Evolutionary conservation across 768 basidiomycete genomes (phyloP).

Genomic region (Termitomyces sp.): DNA sequence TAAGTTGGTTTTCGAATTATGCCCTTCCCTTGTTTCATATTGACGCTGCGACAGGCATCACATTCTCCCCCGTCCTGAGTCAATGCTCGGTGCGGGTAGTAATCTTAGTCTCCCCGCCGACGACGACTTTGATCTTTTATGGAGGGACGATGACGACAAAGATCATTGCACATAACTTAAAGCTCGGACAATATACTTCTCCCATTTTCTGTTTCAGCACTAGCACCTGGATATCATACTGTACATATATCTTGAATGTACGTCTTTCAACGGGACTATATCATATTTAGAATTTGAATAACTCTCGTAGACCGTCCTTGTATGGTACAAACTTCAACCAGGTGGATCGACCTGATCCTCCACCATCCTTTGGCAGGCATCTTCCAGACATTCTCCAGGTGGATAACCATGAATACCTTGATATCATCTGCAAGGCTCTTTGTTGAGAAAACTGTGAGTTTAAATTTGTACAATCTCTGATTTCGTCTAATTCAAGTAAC

Average conservation of each 20-base stretch:
- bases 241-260: neutral
- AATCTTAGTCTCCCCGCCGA: conserved; percentile 49
- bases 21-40: neutral
- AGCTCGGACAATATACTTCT: neutral
- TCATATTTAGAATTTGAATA: neutral
- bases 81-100: conserved; percentile 26
- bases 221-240: neutral
- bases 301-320: too few relatives aligned
- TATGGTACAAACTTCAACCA: too few relatives aligned
- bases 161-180: conserved; percentile 1
- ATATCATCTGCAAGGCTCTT: too few relatives aligned
- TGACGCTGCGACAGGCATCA: conserved; percentile 28
- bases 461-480: too few relatives aligned
- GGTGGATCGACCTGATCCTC: too few relatives aligned
- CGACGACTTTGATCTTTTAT: conserved; percentile 48
- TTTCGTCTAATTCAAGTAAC: too few relatives aligned
- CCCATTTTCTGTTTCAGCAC: neutral
- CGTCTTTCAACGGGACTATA: neutral
- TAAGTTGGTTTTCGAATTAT: conserved; percentile 37
- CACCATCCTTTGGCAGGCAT: neutral
- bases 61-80: conserved; percentile 31
- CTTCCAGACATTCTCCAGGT: too few relatives aligned
- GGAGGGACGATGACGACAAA: conserved; percentile 47
- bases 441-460: too few relatives aligned
- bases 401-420: too few relatives aligned